These are phyloP conservation scores for Solanum hybrid DNA, from an alignment of 305 asterid species.

Conservation along the genomic window DNA sequence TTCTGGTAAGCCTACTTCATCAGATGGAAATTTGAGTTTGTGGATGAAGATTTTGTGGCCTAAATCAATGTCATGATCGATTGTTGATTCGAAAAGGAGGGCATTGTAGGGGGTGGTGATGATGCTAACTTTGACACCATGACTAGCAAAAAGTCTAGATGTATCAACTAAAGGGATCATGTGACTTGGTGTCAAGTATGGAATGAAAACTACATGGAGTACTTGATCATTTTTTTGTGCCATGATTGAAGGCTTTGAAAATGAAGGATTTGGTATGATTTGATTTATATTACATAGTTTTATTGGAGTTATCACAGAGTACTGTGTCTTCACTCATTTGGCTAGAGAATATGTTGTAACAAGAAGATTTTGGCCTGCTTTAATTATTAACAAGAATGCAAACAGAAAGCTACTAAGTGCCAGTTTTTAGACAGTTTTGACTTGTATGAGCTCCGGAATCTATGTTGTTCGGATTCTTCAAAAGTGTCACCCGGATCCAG, in stretches of 20 bases:
- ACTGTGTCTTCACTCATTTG: not conserved
- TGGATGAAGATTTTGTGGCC: slow-evolving; percentile 25
- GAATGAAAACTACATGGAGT: slow-evolving; percentile 28
- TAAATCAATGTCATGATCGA: not conserved
- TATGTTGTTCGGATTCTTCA: not conserved
- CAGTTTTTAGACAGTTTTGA: not conserved
- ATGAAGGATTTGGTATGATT: not conserved
- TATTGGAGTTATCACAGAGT: not conserved
- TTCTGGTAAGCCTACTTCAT: slow-evolving; percentile 17
- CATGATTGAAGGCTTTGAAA: not conserved
- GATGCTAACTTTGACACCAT: slow-evolving; percentile 43
- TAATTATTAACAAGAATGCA: not conserved
- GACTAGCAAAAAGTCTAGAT: slow-evolving; percentile 40
- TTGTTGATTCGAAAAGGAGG: slow-evolving; percentile 22
- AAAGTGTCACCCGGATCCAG: too few relatives aligned
- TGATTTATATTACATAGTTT: not conserved
- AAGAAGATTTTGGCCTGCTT: not conserved
- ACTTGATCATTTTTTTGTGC: not conserved
- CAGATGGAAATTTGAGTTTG: slow-evolving; percentile 19
- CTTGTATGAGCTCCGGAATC: not conserved
- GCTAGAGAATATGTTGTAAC: not conserved
- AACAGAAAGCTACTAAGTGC: not conserved
- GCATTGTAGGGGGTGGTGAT: slow-evolving; percentile 27
- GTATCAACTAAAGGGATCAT: slow-evolving; percentile 38
- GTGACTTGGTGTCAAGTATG: slow-evolving; percentile 39